Conservation (phyloP, 1,139 yeast genomes). For the Yamadazyma songkhlaensis region DNA sequence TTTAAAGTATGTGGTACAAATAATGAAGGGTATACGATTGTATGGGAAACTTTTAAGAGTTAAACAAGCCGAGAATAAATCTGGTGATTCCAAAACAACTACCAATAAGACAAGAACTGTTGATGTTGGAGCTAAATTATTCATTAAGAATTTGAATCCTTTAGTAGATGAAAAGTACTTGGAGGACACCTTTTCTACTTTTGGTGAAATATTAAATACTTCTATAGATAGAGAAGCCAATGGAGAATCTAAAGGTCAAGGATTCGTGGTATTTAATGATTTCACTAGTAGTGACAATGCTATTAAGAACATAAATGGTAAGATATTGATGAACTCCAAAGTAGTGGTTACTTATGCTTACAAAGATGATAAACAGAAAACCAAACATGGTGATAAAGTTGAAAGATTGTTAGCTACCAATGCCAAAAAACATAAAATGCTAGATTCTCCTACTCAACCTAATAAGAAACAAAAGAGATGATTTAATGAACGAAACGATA, state of each 20-base stretch:
- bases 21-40: slow-evolving; percentile 61
- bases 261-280: slow-evolving; percentile 56
- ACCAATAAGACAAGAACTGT: not conserved
- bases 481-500: not conserved
- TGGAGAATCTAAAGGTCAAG: slow-evolving; percentile 62
- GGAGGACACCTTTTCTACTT: slow-evolving; percentile 58
- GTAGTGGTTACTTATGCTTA: slow-evolving; percentile 68
- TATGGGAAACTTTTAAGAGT: slow-evolving; percentile 66
- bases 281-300: slow-evolving; percentile 76
- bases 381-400: slow-evolving; percentile 74
- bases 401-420: slow-evolving; percentile 73
- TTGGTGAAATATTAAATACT: slow-evolving; percentile 58
- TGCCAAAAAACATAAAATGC: slow-evolving; percentile 42
- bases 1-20: slow-evolving; percentile 65
- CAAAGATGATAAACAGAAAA: slow-evolving; percentile 52
- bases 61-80: slow-evolving; percentile 10
- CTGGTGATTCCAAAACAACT: not conserved
- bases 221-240: slow-evolving; percentile 47
- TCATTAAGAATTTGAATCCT: slow-evolving; percentile 69
- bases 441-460: slow-evolving; percentile 1
- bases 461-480: slow-evolving; percentile 1
- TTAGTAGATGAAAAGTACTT: slow-evolving; percentile 64
- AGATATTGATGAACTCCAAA: slow-evolving; percentile 64
- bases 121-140: slow-evolving; percentile 75
- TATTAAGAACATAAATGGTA: slow-evolving; percentile 65